phyloP scores from a whole-genome alignment of 352 stramenopile genomes.

The Globisporangium splendens region DNA sequence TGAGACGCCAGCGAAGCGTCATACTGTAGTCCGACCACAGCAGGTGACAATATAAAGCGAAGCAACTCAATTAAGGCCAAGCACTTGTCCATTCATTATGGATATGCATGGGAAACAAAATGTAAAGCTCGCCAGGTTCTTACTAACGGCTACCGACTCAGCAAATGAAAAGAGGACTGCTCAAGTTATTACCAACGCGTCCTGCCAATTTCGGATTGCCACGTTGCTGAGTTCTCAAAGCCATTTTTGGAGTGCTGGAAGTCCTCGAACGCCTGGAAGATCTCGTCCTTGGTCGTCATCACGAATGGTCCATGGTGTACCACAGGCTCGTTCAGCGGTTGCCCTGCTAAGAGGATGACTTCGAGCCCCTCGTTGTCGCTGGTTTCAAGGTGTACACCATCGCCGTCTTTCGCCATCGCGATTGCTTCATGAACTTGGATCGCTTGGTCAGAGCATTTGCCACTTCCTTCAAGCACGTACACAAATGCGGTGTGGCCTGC shows the following conservation, averaged over 20 bases:
- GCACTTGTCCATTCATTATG: too few relatives aligned
- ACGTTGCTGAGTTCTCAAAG: conserved; percentile 57
- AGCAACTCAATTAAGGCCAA: too few relatives aligned
- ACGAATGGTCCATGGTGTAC: conserved; percentile 73
- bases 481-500: too few relatives aligned
- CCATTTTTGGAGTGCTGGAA: conserved; percentile 53
- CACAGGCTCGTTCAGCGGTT: conserved; percentile 57
- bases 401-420: conserved; percentile 18
- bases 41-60: too few relatives aligned
- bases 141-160: too few relatives aligned
- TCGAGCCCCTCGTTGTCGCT: conserved; percentile 30
- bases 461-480: conserved; percentile 4
- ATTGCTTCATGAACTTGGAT: conserved; percentile 17
- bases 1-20: too few relatives aligned
- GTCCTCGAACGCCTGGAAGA: conserved; percentile 45
- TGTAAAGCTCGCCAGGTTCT: too few relatives aligned
- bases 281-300: conserved; percentile 58
- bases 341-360: conserved; percentile 45
- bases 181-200: not conserved
- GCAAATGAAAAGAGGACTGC: too few relatives aligned
- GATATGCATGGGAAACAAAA: too few relatives aligned
- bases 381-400: conserved; percentile 14
- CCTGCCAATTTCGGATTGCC: conserved; percentile 50
- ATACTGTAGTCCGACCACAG: too few relatives aligned
- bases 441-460: conserved; percentile 10